Evolutionary conservation across 192 early-diverging fungal genomes (phyloP).

Genomic region (Backusella luteola): DNA sequence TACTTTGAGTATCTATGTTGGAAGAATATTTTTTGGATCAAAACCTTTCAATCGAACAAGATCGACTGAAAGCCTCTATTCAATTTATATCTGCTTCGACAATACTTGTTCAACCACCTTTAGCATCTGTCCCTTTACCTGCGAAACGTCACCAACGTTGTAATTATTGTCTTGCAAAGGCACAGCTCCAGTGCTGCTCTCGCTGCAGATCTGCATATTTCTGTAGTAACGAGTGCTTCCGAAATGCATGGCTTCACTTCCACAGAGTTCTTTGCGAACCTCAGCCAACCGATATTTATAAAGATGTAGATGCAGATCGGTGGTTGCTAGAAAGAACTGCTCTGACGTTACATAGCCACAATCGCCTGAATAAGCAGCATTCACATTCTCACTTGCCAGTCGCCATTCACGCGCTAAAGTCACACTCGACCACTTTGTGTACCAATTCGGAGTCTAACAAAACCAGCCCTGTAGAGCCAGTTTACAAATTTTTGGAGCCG

Average conservation of each 20-base stretch:
- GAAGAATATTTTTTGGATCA: slow-evolving; percentile 17
- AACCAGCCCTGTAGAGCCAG: background rate
- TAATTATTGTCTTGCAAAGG: slow-evolving; percentile 26
- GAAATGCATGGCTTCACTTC: slow-evolving; percentile 34
- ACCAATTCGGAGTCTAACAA: background rate
- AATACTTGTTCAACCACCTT: slow-evolving; percentile 11
- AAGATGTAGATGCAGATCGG: slow-evolving; percentile 24
- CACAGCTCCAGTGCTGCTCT: slow-evolving; percentile 31
- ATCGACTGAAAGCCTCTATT: background rate
- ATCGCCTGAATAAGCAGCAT: slow-evolving; percentile 33
- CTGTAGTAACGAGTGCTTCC: slow-evolving; percentile 33
- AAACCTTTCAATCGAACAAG: background rate
- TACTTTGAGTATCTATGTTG: background rate
- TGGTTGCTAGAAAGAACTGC: slow-evolving; percentile 24
- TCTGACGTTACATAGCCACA: slow-evolving; percentile 31
- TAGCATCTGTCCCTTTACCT: slow-evolving; percentile 32
- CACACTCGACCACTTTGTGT: background rate
- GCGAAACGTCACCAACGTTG: slow-evolving; percentile 27
- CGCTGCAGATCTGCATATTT: slow-evolving; percentile 34
- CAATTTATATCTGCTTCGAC: background rate
- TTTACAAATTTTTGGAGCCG: slow-evolving; percentile 1
- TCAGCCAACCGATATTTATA: slow-evolving; percentile 20
- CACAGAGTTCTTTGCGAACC: slow-evolving; percentile 25
- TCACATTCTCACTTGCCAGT: slow-evolving; percentile 27
- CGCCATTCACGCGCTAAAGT: slow-evolving; percentile 25